Evolutionary conservation across 2,329 filamentous ascomycete genomes (phyloP), one percentile per base, ranked within the genome.

Genomic region (Colletotrichum orbiculare): DNA sequence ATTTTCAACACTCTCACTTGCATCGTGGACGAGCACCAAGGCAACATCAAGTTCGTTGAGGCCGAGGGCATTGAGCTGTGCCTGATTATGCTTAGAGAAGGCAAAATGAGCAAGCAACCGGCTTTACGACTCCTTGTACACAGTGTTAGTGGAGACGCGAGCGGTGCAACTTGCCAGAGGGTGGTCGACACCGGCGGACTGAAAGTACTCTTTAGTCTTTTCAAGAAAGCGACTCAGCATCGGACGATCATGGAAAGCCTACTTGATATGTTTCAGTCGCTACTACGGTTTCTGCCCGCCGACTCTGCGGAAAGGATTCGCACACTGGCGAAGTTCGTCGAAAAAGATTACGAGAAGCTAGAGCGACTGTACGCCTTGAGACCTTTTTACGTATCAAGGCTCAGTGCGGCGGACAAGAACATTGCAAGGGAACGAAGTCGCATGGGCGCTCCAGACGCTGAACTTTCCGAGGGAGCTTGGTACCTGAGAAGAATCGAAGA

Each of bases 41-140:
- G 94, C 6, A 97, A 97, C 76, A 73, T 79, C 9, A 93, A 92
- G 64, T 96, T 98, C 67, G 74, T 97, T 39, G 92, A 96, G 70
- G 94, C 93, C 2, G 96, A 99, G 79, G 96, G 96, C 42, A 86
- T 97, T 10, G 96, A 99, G 75, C 85, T 99, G 6, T 93, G 90
- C 65, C 85, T 97, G 49, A 93, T 99, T 72, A 96, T 99, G 90
- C 83, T 98, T 35, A 90, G 91, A 67, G 93, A 97, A 75, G 93
- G 92, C 53, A 96, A 94, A 73, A 89, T 92, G 77, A 93, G 91
- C 77, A 96, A 92, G 76, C 81, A 84, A 9, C 86, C 93, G 3
- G 91, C 94, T 0, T 77, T 99, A 37, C 88, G 94, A 38, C 83
- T 97, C 0, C 82, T 99, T 0, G 94, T 97, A 74, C 94, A 98